Conservation (phyloP, 2,329 filamentous ascomycete genomes). For the Botrytis byssoidea region DNA sequence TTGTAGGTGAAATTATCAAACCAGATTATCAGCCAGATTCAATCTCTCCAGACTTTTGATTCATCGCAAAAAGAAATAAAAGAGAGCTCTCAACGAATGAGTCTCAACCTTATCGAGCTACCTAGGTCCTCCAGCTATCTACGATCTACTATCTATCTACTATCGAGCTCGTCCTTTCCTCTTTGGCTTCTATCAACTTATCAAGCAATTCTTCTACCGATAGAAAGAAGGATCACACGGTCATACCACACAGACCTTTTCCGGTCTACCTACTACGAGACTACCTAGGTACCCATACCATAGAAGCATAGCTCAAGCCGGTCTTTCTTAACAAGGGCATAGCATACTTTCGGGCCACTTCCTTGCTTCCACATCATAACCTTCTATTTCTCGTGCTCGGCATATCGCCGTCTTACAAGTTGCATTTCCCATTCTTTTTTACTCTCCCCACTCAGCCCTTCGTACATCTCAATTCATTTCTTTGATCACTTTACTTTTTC, state of each 20-base stretch:
- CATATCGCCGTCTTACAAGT: constrained; percentile 14
- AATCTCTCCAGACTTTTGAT: neutral
- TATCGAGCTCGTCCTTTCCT: neutral
- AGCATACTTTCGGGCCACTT: constrained; percentile 15
- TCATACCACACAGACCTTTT: neutral
- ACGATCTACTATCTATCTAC: neutral
- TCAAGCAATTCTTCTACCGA: neutral
- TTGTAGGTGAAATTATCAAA: neutral
- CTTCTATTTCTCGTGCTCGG: constrained; percentile 22
- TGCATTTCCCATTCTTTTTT: constrained; percentile 4
- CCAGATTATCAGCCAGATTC: neutral
- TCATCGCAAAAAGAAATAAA: neutral
- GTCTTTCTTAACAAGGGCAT: neutral
- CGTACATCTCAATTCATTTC: neutral
- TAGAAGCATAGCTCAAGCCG: neutral
- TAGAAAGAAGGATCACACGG: neutral
- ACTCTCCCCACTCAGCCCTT: constrained; percentile 13
- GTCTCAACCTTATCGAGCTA: neutral
- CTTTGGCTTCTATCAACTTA: constrained; percentile 1
- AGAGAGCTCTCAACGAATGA: neutral
- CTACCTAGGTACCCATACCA: neutral
- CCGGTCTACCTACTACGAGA: no score
- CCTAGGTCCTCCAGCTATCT: neutral
- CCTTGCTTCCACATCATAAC: constrained; percentile 21
- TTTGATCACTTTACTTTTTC: constrained; percentile 9